Evolutionary conservation across 306 rosid species (phyloP).

Genomic region (Elaeagnus macrophylla): DNA sequence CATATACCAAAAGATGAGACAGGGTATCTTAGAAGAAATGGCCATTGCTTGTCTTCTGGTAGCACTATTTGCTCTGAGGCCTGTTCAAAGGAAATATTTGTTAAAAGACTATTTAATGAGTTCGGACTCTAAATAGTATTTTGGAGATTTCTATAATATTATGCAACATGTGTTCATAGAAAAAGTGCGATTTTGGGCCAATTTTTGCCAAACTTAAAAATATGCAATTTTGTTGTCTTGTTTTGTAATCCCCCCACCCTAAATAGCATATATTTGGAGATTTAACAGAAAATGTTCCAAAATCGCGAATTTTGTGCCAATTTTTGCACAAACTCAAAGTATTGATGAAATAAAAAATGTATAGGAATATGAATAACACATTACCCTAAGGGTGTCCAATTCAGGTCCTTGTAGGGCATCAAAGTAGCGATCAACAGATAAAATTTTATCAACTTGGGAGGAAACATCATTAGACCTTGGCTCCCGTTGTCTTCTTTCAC

Average conservation of each 20-base stretch:
- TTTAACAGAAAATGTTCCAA: too few relatives aligned
- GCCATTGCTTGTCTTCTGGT: slow-evolving; percentile 68
- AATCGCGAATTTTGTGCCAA: too few relatives aligned
- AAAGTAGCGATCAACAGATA: slow-evolving; percentile 57
- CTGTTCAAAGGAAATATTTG: slow-evolving; percentile 23
- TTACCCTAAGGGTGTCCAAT: slow-evolving; percentile 71
- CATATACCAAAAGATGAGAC: slow-evolving; percentile 77
- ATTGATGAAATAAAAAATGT: neutral
- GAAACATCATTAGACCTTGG: slow-evolving; percentile 18
- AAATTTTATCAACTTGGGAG: slow-evolving; percentile 22
- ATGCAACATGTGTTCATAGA: too few relatives aligned
- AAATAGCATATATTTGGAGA: too few relatives aligned
- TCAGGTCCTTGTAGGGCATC: slow-evolving; percentile 46
- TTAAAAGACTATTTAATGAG: too few relatives aligned
- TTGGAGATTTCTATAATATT: too few relatives aligned
- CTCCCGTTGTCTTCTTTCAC: slow-evolving; percentile 23
- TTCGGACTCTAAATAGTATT: too few relatives aligned
- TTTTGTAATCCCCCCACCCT: too few relatives aligned
- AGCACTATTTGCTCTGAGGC: slow-evolving; percentile 75
- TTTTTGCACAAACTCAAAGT: too few relatives aligned
- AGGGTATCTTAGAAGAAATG: slow-evolving; percentile 75
- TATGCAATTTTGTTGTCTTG: too few relatives aligned
- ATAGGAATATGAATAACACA: slow-evolving; percentile 4
- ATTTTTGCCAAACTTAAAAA: too few relatives aligned
- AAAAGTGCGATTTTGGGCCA: too few relatives aligned